These are phyloP conservation scores for Populus hybrid DNA, from an alignment of 441 rosid genomes.

Conservation along the genomic window DNA sequence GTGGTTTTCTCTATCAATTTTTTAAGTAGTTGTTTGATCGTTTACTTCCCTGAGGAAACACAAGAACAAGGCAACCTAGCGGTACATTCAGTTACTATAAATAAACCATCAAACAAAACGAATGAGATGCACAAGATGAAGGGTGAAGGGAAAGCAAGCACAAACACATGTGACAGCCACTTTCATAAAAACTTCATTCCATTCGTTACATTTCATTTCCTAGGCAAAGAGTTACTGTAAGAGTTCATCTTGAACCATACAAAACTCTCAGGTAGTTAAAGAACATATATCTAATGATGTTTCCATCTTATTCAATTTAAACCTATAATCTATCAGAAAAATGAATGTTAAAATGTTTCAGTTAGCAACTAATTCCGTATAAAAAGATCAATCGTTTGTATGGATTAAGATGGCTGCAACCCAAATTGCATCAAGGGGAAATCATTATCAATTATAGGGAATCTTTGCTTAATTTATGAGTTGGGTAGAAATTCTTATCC, in stretches of 20 bases:
- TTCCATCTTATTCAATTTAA: no score
- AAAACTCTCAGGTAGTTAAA: neutral
- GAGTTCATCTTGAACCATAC: neutral
- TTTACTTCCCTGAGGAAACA: neutral
- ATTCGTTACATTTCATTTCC: no score
- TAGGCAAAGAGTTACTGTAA: neutral
- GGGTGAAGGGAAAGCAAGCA: neutral
- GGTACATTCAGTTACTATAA: neutral
- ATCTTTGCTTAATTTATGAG: slow-evolving; percentile 4
- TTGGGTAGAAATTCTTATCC: slow-evolving; percentile 2
- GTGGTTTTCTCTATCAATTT: no score
- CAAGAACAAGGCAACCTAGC: neutral
- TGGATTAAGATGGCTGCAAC: no score
- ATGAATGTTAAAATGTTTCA: no score
- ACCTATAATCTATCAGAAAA: no score
- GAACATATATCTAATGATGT: no score
- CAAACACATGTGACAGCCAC: neutral
- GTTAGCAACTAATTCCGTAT: no score
- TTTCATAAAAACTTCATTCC: no score
- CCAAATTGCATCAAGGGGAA: no score
- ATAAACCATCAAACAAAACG: neutral
- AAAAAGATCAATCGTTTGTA: no score
- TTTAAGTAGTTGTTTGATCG: no score
- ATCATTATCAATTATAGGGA: neutral
- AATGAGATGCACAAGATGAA: neutral